Percentiles rank a stretch among this genome's conserved stretches.
phyloP scores from a whole-genome alignment of 805 yeast genomes.

The Suhomyces sp. region DNA sequence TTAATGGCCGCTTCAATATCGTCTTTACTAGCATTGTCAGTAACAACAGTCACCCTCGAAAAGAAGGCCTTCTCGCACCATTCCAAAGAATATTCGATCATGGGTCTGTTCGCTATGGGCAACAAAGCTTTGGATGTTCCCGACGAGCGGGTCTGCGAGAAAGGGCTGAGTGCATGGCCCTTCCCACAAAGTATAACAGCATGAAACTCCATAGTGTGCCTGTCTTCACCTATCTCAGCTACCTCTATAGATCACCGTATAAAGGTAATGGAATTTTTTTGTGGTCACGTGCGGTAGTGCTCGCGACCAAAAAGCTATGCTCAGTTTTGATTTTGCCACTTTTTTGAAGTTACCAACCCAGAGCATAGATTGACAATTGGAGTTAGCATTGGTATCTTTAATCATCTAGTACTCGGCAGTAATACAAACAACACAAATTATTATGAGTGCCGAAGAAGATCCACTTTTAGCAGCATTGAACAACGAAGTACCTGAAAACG shows the following conservation, averaged over 20 bases:
- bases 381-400: not conserved
- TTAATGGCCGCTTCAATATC: slow-evolving; percentile 50
- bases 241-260: not conserved
- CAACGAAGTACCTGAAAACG: slow-evolving; percentile 22
- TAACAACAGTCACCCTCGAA: slow-evolving; percentile 62
- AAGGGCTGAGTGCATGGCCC: slow-evolving; percentile 71
- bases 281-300: not conserved
- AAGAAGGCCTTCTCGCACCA: slow-evolving; percentile 93
- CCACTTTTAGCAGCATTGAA: slow-evolving; percentile 72
- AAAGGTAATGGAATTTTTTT: not conserved
- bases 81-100: slow-evolving; percentile 81
- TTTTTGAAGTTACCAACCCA: not conserved
- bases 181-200: slow-evolving; percentile 88
- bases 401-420: not conserved
- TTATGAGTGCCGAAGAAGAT: slow-evolving; percentile 60
- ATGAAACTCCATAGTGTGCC: slow-evolving; percentile 74
- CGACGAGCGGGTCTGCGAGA: slow-evolving; percentile 57
- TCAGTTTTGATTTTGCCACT: slow-evolving; percentile 1
- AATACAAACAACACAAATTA: not conserved
- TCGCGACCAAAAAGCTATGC: not conserved
- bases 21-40: slow-evolving; percentile 46
- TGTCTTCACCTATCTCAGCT: not conserved
- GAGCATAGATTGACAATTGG: not conserved
- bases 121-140: slow-evolving; percentile 81
- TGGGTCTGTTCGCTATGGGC: slow-evolving; percentile 87